Evolutionary conservation across 2,329 filamentous ascomycete species (phyloP).

Genomic region (Apiospora pterosperma): DNA sequence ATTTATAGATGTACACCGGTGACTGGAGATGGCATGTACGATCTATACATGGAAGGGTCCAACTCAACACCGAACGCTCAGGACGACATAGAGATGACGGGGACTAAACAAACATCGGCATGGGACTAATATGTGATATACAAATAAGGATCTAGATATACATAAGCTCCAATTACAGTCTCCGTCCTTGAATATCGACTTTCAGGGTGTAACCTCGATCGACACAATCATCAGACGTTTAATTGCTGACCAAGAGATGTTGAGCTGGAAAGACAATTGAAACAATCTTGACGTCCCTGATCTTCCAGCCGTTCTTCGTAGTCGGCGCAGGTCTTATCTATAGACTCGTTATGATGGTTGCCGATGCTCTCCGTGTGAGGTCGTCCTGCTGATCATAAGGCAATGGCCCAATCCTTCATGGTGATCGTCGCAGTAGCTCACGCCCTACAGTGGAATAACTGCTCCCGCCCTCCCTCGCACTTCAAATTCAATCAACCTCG

Average conservation of each 20-base stretch:
- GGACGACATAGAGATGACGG: constrained; percentile 10
- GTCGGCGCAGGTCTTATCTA: no score
- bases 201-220: no score
- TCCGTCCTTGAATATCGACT: no score
- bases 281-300: constrained; percentile 45
- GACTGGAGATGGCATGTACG: background rate
- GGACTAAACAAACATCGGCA: background rate
- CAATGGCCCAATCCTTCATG: no score
- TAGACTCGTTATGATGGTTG: no score
- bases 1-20: background rate
- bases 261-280: constrained; percentile 40
- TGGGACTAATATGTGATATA: background rate
- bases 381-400: no score
- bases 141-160: background rate
- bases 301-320: background rate
- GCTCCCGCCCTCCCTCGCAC: background rate
- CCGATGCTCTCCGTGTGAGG: background rate
- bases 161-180: no score
- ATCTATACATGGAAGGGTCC: constrained; percentile 3
- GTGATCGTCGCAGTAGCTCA: no score
- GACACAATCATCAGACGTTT: no score
- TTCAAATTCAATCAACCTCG: background rate
- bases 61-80: background rate
- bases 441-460: no score
- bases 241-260: constrained; percentile 38